Percentiles rank a stretch among this genome's conserved stretches.
Evolutionary conservation across 2,329 filamentous ascomycete genomes (phyloP).

Genomic region (Pyrenophora graminea): DNA sequence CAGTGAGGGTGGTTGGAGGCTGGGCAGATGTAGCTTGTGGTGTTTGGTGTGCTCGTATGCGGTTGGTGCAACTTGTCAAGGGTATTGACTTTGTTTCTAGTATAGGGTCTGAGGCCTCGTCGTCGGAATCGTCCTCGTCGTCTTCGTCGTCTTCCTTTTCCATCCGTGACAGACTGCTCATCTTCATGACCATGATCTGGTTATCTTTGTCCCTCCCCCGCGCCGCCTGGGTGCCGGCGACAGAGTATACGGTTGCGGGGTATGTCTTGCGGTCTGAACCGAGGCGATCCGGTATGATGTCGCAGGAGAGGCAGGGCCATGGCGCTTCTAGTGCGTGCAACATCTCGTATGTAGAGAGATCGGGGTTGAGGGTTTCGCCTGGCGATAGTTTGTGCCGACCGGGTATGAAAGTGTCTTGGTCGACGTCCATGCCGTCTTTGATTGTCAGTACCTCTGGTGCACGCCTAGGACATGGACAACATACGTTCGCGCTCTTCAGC

Average conservation of each 20-base stretch:
- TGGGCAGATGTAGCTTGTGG: conserved; percentile 70
- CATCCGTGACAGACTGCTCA: conserved; percentile 89
- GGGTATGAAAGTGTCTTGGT: conserved; percentile 94
- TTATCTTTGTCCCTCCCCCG: conserved; percentile 77
- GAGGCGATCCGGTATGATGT: conserved; percentile 82
- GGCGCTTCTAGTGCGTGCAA: conserved; percentile 90
- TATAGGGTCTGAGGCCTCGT: conserved; percentile 79
- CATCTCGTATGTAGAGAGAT: conserved; percentile 96
- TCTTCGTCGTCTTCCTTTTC: conserved; percentile 75
- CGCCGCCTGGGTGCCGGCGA: conserved; percentile 92
- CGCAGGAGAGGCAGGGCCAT: conserved; percentile 97
- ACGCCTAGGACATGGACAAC: conserved; percentile 20
- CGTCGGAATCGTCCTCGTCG: conserved; percentile 68
- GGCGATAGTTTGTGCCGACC: conserved; percentile 88
- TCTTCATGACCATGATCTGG: conserved; percentile 92
- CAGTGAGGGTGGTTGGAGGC: conserved; percentile 81
- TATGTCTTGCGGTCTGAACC: conserved; percentile 91
- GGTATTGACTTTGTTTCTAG: conserved; percentile 91
- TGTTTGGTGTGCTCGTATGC: conserved; percentile 84
- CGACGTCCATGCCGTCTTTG: conserved; percentile 82
- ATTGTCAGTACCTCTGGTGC: conserved; percentile 5
- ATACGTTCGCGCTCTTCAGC: conserved; percentile 78
- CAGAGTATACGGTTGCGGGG: conserved; percentile 92
- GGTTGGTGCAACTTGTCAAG: conserved; percentile 85
- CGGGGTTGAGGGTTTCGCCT: conserved; percentile 87